Base-by-base conservation (phyloP, 1,139 yeast species). In the Pichiaceae sp. region DNA sequence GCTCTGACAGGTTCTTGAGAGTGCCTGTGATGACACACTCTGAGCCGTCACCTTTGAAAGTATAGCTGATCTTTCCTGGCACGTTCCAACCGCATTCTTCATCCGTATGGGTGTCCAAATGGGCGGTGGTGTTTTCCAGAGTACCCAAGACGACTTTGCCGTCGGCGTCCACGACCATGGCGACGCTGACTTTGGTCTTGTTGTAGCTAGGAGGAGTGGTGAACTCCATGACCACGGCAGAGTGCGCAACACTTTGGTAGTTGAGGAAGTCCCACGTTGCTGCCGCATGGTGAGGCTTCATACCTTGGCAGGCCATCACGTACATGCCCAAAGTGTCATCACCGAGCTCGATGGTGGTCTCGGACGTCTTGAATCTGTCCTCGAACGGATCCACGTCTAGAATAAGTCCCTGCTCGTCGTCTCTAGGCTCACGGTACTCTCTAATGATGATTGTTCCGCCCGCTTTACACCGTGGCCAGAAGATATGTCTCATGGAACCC, bases 261-360 rank as follows among this genome's bases (percentile, higher is more conserved):
- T 85, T 84, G 48, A 85, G 63, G 59, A 91, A 91, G 63, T 91
- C 93, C 98, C 98, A 91, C 18, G 87, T 64, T 46, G 94, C 85
- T 40, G 98, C 98, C 26, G 96, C 96, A 61, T 91, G 98, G 60
- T 91, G 97, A 12, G 98, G 98, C 62, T 91, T 91, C 97, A 91
- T 89, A 43, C 97, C 97, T 66, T 91, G 98, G 49, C 87, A 64
- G n/a, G 98, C 98, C 94, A 85, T 82, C 35, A 91, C 95, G 57
- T 79, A 87, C 95, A 89, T 82, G 39, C 52, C 48, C 9, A 47
- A 31, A 23, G 49, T 53, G 29, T 50, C 41, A 12, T 44, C 40
- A 21, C 24, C 24, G 7, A 51, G 36, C 17, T 43, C 43, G 29
- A 46, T 32, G 17, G 45, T 48, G 31, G 48, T 48, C n/a, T 46